Conservation (phyloP, 495 filamentous ascomycete species). For the Extremus antarcticus region DNA sequence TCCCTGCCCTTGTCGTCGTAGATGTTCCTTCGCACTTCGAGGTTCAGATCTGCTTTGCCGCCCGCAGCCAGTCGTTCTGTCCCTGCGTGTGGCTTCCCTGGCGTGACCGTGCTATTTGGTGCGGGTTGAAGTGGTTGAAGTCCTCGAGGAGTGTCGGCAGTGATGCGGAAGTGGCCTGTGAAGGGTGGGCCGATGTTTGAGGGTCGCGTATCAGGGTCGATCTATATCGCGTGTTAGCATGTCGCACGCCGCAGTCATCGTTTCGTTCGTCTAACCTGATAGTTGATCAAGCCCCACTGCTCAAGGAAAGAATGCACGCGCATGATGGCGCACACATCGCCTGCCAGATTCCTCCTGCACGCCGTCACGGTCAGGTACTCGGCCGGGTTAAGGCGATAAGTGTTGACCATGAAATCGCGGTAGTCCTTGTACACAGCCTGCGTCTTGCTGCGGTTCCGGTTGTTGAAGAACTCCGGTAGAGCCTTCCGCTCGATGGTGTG, state of each 20-base stretch:
- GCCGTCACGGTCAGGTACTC: slow-evolving; percentile 97
- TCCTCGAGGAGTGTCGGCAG: slow-evolving; percentile 88
- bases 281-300: slow-evolving; percentile 98
- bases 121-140: slow-evolving; percentile 90
- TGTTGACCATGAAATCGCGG: slow-evolving; percentile 99
- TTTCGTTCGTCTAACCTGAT: slow-evolving; percentile 57
- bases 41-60: slow-evolving; percentile 68
- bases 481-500: slow-evolving; percentile 83
- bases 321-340: slow-evolving; percentile 98
- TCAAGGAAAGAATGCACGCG: slow-evolving; percentile 96
- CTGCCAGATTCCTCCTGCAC: slow-evolving; percentile 89
- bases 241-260: not conserved
- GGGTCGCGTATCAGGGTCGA: slow-evolving; percentile 87
- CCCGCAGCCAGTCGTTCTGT: slow-evolving; percentile 67
- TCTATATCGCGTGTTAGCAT: slow-evolving; percentile 40
- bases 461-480: slow-evolving; percentile 95
- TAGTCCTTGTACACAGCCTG: slow-evolving; percentile 97
- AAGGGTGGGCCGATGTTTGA: slow-evolving; percentile 94
- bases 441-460: slow-evolving; percentile 94
- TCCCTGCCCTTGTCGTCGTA: slow-evolving; percentile 90
- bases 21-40: slow-evolving; percentile 86
- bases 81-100: slow-evolving; percentile 57
- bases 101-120: slow-evolving; percentile 58
- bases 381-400: slow-evolving; percentile 85
- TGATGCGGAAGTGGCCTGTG: slow-evolving; percentile 91